A percentile compares a stretch with the other conserved stretches of the same genome.
These are phyloP conservation scores for Monosporascus sp. DNA, from an alignment of 2,329 filamentous ascomycete genomes.

Conservation along the genomic window DNA sequence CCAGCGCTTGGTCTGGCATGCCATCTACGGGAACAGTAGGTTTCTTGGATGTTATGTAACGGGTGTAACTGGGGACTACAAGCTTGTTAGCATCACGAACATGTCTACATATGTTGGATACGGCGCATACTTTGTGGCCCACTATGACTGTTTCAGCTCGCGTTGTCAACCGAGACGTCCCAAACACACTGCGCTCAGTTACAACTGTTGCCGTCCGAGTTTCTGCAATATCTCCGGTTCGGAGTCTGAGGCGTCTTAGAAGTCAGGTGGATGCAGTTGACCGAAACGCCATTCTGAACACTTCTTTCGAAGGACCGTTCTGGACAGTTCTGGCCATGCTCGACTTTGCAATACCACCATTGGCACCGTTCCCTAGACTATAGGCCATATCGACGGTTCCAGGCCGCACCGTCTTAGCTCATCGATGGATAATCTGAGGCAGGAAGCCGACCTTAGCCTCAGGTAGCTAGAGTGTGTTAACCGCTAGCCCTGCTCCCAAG, in stretches of 20 bases:
- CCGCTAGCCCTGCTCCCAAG: slow-evolving; percentile 80
- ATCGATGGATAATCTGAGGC: slow-evolving; percentile 75
- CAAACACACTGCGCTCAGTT: slow-evolving; percentile 63
- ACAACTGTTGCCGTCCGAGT: slow-evolving; percentile 54
- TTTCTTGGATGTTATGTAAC: slow-evolving; percentile 80
- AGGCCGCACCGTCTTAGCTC: slow-evolving; percentile 75
- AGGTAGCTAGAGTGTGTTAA: slow-evolving; percentile 63
- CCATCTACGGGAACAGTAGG: slow-evolving; percentile 75
- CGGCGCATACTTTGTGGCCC: slow-evolving; percentile 4
- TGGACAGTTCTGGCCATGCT: slow-evolving; percentile 76
- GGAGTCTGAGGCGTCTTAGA: slow-evolving; percentile 73
- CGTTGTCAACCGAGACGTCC: slow-evolving; percentile 73
- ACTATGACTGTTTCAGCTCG: slow-evolving; percentile 59
- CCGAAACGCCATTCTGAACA: slow-evolving; percentile 66
- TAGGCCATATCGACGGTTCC: slow-evolving; percentile 75
- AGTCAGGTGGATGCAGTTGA: slow-evolving; percentile 90
- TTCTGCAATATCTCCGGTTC: slow-evolving; percentile 63
- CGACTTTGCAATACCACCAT: slow-evolving; percentile 61
- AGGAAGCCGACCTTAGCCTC: slow-evolving; percentile 58
- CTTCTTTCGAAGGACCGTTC: slow-evolving; percentile 74
- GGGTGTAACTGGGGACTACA: slow-evolving; percentile 70
- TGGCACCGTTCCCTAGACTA: slow-evolving; percentile 63
- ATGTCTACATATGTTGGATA: background rate
- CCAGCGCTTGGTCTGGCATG: slow-evolving; percentile 56
- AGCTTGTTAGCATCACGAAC: background rate